Conservation (phyloP, 306 rosid species). For the Castanea mollissima region DNA sequence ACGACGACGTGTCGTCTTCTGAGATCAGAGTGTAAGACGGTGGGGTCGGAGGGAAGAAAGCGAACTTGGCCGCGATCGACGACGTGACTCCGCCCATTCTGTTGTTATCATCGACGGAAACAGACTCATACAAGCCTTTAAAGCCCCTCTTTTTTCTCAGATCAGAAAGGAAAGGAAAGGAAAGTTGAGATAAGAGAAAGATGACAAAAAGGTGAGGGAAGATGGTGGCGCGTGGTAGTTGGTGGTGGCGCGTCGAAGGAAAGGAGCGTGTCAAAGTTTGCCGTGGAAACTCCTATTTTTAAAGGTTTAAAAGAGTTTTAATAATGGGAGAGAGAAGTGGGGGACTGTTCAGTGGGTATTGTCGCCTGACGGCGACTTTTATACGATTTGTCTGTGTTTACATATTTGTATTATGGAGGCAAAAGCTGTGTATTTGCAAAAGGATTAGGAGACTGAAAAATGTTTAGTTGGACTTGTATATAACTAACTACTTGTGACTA, state of each 20-base stretch:
- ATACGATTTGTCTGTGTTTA: background rate
- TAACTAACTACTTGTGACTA: too few relatives aligned
- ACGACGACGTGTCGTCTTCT: constrained; percentile 26
- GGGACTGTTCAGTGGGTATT: background rate
- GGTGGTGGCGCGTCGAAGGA: constrained; percentile 22
- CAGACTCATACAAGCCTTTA: constrained; percentile 39
- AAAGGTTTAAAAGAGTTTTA: constrained; percentile 1
- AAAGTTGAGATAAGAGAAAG: constrained; percentile 1
- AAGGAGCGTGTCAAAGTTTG: constrained; percentile 8
- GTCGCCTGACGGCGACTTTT: constrained; percentile 22
- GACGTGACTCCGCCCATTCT: constrained; percentile 94
- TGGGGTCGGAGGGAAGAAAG: constrained; percentile 91
- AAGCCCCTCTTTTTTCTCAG: background rate
- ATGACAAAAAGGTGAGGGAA: background rate
- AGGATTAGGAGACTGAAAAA: too few relatives aligned
- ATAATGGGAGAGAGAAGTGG: background rate
- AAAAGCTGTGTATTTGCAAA: background rate
- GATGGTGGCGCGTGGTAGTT: constrained; percentile 3
- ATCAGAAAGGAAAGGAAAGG: background rate
- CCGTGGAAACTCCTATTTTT: background rate
- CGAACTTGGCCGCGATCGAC: constrained; percentile 94
- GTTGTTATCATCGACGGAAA: constrained; percentile 27
- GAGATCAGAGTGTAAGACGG: constrained; percentile 67
- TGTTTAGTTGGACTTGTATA: too few relatives aligned
- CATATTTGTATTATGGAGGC: too few relatives aligned